Evolutionary conservation across 2,329 filamentous ascomycete species (phyloP).

Genomic region (Exserohilum turcica): DNA sequence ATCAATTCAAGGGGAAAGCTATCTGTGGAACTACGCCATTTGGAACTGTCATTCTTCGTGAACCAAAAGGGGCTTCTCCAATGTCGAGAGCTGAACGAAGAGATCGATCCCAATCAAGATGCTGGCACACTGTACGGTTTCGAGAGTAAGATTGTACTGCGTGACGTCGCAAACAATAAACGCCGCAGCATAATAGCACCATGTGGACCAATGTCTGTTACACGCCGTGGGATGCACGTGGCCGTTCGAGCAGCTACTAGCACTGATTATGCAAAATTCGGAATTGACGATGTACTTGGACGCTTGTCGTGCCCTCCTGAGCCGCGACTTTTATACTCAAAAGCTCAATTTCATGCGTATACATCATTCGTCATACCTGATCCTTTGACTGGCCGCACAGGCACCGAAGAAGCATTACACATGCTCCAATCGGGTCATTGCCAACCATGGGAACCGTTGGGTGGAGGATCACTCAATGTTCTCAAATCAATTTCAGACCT

Average conservation of each 20-base stretch:
- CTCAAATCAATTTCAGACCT: constrained; percentile 33
- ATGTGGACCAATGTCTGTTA: constrained; percentile 45
- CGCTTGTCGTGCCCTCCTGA: constrained; percentile 62
- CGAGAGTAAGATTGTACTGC: constrained; percentile 61
- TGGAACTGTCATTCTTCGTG: constrained; percentile 60
- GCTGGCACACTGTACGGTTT: constrained; percentile 64
- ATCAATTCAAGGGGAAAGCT: constrained; percentile 26
- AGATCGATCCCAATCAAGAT: constrained; percentile 60
- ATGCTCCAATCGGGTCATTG: constrained; percentile 55
- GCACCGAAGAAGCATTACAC: constrained; percentile 59
- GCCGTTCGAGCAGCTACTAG: constrained; percentile 38
- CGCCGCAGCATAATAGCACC: constrained; percentile 60
- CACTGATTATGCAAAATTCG: constrained; percentile 54
- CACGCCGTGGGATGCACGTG: constrained; percentile 50
- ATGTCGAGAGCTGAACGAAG: constrained; percentile 55
- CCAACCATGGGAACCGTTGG: constrained; percentile 41
- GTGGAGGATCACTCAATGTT: background rate
- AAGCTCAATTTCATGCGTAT: constrained; percentile 62
- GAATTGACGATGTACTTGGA: constrained; percentile 59
- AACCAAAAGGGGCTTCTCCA: constrained; percentile 51
- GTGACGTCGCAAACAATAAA: constrained; percentile 46
- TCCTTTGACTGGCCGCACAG: constrained; percentile 54
- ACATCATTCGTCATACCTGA: constrained; percentile 60
- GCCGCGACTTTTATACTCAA: constrained; percentile 58
- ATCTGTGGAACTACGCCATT: constrained; percentile 55